phyloP scores from a whole-genome alignment of 1,139 yeast genomes.

The Yamadazyma diospyri region DNA sequence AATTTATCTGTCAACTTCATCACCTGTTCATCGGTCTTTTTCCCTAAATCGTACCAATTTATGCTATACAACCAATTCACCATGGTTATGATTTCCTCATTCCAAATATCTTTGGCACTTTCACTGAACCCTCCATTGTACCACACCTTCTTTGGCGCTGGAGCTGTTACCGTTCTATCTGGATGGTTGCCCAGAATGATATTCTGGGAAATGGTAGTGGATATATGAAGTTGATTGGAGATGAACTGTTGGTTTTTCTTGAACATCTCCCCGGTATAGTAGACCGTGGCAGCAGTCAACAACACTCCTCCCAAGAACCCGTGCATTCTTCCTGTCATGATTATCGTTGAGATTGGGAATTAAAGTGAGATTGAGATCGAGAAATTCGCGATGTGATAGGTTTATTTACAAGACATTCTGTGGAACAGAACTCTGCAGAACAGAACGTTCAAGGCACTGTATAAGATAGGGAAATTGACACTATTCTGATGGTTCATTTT shows the following conservation, averaged over 20 bases:
- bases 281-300: conserved; percentile 61
- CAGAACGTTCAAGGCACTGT: too few relatives aligned
- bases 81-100: conserved; percentile 63
- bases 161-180: conserved; percentile 31
- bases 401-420: conserved; percentile 1
- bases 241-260: conserved; percentile 46
- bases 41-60: conserved; percentile 46
- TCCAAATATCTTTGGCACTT: conserved; percentile 79
- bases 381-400: conserved; percentile 1
- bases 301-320: conserved; percentile 71
- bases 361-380: not conserved
- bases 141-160: conserved; percentile 16
- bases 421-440: too few relatives aligned
- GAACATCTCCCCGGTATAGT: conserved; percentile 61
- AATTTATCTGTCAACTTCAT: conserved; percentile 28
- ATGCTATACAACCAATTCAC: conserved; percentile 65
- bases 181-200: conserved; percentile 39
- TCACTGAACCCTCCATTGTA: conserved; percentile 47
- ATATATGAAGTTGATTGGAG: conserved; percentile 44
- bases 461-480: too few relatives aligned
- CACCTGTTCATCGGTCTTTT: conserved; percentile 34
- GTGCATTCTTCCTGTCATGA: conserved; percentile 50
- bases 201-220: conserved; percentile 49
- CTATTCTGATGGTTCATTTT: too few relatives aligned
- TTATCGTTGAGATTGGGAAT: not conserved